A percentile compares a stretch with the other conserved stretches of the same genome.
Conservation (phyloP, 1,139 yeast genomes). For the Yamadazyma triangularis region DNA sequence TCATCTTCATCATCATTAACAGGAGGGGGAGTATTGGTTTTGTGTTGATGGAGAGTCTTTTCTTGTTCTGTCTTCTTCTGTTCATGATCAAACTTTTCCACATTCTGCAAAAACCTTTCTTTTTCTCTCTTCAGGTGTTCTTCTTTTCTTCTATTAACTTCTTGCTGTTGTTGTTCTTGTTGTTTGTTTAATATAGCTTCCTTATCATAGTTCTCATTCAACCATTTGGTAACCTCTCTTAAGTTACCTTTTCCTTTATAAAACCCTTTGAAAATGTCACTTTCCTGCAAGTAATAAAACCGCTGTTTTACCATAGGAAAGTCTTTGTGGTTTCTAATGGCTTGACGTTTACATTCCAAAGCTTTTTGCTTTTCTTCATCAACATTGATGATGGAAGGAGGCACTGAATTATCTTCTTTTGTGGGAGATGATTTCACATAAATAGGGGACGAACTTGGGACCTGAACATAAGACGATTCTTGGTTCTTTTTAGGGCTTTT, state of each 20-base stretch:
- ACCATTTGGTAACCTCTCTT: constrained; percentile 49
- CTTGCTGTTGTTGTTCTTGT: constrained; percentile 15
- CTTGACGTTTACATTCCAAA: constrained; percentile 34
- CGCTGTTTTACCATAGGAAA: constrained; percentile 46
- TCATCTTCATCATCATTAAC: constrained; percentile 10
- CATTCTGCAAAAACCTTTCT: constrained; percentile 3
- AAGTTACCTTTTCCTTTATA: constrained; percentile 56
- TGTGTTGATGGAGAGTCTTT: constrained; percentile 1
- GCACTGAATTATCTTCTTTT: constrained; percentile 6
- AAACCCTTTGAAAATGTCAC: constrained; percentile 57
- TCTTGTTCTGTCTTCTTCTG: constrained; percentile 4
- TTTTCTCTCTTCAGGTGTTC: constrained; percentile 2
- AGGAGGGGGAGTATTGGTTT: not conserved
- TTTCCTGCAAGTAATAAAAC: constrained; percentile 43
- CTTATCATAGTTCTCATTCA: constrained; percentile 33
- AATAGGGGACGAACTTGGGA: constrained; percentile 37
- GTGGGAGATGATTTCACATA: constrained; percentile 21
- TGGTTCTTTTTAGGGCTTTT: constrained; percentile 15
- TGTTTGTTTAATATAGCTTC: constrained; percentile 25
- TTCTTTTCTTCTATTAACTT: constrained; percentile 5
- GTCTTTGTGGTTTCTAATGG: constrained; percentile 39
- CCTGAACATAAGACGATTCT: constrained; percentile 22
- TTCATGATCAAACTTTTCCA: constrained; percentile 1
- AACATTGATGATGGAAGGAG: constrained; percentile 16
- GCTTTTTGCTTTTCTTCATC: constrained; percentile 19